phyloP scores from a whole-genome alignment of 2,329 filamentous ascomycete species.

The Pseudogymnoascus sp. region DNA sequence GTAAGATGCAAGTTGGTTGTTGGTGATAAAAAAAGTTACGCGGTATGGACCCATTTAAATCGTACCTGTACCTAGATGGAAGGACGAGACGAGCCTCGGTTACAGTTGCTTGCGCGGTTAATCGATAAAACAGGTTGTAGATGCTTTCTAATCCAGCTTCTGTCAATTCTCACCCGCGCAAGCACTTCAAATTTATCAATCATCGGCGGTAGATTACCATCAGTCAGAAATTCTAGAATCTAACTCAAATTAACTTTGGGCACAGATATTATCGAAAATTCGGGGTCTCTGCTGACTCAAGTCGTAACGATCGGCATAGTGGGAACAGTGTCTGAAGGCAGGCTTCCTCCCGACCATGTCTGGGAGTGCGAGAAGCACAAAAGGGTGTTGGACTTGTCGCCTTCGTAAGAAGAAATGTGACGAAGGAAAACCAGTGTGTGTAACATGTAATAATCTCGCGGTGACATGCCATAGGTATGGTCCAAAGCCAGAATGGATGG shows the following conservation, averaged over 20 bases:
- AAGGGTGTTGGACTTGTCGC: slow-evolving; percentile 59
- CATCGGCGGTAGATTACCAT: not conserved
- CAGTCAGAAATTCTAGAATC: not conserved
- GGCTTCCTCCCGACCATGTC: not conserved
- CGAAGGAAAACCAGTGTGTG: slow-evolving; percentile 53
- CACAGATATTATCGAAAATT: not conserved
- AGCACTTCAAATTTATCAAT: not conserved
- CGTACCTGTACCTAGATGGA: slow-evolving; percentile 1
- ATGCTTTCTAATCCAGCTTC: slow-evolving; percentile 1
- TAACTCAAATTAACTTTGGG: not conserved
- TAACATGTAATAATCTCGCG: slow-evolving; percentile 38
- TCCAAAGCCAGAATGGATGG: slow-evolving; percentile 12
- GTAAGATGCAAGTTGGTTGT: not conserved
- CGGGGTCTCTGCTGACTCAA: not conserved
- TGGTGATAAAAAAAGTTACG: not conserved
- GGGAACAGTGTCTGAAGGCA: not conserved
- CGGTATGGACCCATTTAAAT: not conserved
- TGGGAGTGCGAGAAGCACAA: slow-evolving; percentile 13
- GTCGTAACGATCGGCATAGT: not conserved
- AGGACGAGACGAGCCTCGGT: slow-evolving; percentile 5
- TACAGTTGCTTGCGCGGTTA: slow-evolving; percentile 2
- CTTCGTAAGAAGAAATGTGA: slow-evolving; percentile 61
- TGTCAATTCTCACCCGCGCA: not conserved
- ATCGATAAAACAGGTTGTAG: not conserved
- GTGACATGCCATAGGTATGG: slow-evolving; percentile 12